Base-by-base conservation (phyloP, 2,329 filamentous ascomycete genomes). In the Colletotrichum euphorbiae region DNA sequence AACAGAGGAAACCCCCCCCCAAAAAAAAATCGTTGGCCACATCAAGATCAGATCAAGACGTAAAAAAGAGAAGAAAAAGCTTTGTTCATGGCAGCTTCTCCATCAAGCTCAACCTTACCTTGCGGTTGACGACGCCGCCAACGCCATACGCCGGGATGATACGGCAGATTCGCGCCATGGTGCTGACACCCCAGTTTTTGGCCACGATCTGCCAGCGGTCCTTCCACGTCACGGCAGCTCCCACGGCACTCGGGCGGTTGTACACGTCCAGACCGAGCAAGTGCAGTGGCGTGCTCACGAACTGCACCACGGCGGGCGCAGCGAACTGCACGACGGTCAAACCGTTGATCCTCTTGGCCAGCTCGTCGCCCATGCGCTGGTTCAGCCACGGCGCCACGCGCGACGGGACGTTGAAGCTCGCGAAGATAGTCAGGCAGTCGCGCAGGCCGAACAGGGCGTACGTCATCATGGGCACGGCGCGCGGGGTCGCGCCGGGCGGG, bases 131-230 rank as follows among this genome's bases (percentile, higher is more conserved):
- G 11, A 97, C 93, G 0, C 94, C 94, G 1, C 94, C 94, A 12
- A 97, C 85, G 2, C 94, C 94, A 82, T 95, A 97, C 0, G 94
- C 94, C 17, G 94, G 94, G 2, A 97, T 86, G 73, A 97, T 97
- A 74, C 94, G 87, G 69, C 91, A 91, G 79, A 97, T 91, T 61
- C 94, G 82, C 28, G 94, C 94, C 64, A 87, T 79, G 33, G 89
- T 88, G 77, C 91, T 95, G 71, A 91, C 85, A 17, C 85, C 80
- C 89, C 93, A 97, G 75, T 97, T 93, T 71, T 87, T 84, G 65
- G 87, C 82, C n/a, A 97, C 88, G 60, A 88, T 85, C 0, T 79
- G 75, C 77, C 87, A 86, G n/a, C 94, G 83, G n/a, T 93, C 88
- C 19, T 77, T 76, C 80, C 86, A 85, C 2, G 80, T 78, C 4